Percentiles rank a stretch among this genome's conserved stretches.
Evolutionary conservation across 2,329 filamentous ascomycete species (phyloP).

Genomic region (Colletotrichum costaricense): DNA sequence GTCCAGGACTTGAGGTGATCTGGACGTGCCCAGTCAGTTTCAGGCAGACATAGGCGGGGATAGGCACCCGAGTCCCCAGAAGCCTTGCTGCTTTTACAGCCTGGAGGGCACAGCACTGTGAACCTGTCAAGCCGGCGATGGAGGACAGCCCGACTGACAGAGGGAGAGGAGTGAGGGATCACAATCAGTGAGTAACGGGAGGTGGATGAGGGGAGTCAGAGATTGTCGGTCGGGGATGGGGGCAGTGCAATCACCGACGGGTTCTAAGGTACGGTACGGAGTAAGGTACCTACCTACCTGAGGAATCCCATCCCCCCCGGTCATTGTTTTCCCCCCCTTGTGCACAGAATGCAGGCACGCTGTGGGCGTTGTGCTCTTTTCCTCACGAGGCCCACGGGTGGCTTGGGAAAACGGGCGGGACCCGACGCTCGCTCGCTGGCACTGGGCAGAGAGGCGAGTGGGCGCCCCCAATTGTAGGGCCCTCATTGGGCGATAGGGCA

Average conservation of each 20-base stretch:
- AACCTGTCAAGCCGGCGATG: not conserved
- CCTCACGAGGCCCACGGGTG: not conserved
- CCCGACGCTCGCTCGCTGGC: not conserved
- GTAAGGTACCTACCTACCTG: too few relatives aligned
- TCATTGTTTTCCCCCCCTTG: not conserved
- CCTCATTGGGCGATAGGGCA: constrained; percentile 32
- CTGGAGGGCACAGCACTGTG: not conserved
- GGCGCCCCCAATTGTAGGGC: constrained; percentile 4
- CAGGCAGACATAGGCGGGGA: constrained; percentile 25
- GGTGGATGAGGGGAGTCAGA: not conserved
- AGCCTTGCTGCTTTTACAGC: constrained; percentile 27
- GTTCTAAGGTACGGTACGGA: not conserved
- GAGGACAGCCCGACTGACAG: not conserved
- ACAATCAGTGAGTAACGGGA: too few relatives aligned
- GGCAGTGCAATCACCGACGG: constrained; percentile 6
- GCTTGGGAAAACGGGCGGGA: not conserved
- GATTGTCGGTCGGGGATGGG: not conserved
- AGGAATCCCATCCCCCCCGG: constrained; percentile 4
- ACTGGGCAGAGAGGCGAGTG: not conserved
- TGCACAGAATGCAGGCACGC: not conserved
- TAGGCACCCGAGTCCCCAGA: constrained; percentile 5
- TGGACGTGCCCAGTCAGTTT: not conserved
- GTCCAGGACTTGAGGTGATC: not conserved
- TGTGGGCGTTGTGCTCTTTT: constrained; percentile 4
- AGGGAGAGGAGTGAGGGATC: not conserved